Base-by-base conservation (phyloP, 2,329 filamentous ascomycete genomes). In the Zymoseptoria pseudotritici region DNA sequence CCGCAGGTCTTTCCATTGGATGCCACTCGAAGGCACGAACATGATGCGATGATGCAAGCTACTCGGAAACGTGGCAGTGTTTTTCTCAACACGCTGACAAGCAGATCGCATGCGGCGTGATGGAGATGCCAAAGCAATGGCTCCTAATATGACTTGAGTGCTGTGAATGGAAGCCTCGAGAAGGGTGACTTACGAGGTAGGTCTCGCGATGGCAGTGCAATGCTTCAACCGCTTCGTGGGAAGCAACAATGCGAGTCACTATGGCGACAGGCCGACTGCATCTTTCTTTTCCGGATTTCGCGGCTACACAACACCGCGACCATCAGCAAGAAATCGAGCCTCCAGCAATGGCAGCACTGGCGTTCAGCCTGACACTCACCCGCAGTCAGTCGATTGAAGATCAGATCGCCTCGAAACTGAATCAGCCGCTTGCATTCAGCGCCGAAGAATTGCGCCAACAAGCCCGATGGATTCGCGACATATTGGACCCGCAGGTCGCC, bases 391-490 rank as follows among this genome's bases (percentile, higher is more conserved):
- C 10, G 5, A 22, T 26, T 8, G 11, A 54, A 11, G 24, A 17
- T 2, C 9, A 24, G n/a, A 22, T 6, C 17, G 17, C 52, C 1
- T 2, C 20, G 29, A 24, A 26, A 9, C 22, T 49, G 7, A 21
- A 21, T 4, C 20, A 52, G 22, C 54, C 50, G 31, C 61, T 60
- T n/a, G 42, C 57, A 17, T 63, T 62, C 57, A 60, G 67, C 49
- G 57, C 63, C 4, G 62, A 71, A 5, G 66, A 69, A 21, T 73
- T 80, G 52, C 74, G 70, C 46, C 59, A 70, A 20, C 67, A 75
- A 51, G 69, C 76, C 2, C 68, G 67, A 31, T 79, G 78, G 77
- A 79, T 81, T 55, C 77, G 79, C 42, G 77, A 80, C 65, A 73
- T 75, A 4, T 75, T 81, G 17, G 79, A 81, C 56, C 71, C 75